These are phyloP conservation scores for Pseudisothecium myosuroides DNA, from an alignment of 225 moss, liverwort and hornwort species.

Conservation along the genomic window DNA sequence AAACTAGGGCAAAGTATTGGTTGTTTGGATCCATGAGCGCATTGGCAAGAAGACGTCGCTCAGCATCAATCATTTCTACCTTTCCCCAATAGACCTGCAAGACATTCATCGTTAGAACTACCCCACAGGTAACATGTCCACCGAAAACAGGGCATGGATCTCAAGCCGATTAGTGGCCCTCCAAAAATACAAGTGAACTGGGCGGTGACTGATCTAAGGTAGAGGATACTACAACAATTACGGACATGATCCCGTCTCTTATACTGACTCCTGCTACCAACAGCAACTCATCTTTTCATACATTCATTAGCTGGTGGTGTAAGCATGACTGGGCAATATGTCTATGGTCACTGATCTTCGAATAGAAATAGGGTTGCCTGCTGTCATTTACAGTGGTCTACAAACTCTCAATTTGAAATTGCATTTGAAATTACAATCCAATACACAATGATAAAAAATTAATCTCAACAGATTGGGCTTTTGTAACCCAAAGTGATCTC, in stretches of 20 bases:
- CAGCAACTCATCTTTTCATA: neutral
- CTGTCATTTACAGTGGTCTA: neutral
- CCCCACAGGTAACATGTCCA: neutral
- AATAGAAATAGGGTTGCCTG: neutral
- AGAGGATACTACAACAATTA: neutral
- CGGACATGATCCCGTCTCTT: neutral
- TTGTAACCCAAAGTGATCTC: neutral
- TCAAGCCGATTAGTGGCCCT: neutral
- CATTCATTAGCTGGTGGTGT: neutral
- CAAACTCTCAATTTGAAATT: neutral
- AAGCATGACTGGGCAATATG: neutral
- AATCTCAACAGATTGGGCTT: neutral
- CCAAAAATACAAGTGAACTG: neutral
- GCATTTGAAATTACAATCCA: neutral
- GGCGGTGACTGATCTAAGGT: neutral
- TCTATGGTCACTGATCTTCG: neutral
- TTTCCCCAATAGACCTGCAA: conserved; percentile 79
- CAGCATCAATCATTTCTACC: conserved; percentile 96
- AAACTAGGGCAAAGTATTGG: conserved; percentile 69
- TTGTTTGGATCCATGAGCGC: conserved; percentile 68
- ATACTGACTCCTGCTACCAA: neutral
- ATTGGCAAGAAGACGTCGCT: conserved; percentile 67
- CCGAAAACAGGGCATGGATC: neutral
- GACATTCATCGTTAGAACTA: neutral
- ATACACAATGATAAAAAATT: neutral